Conservation (phyloP, 306 rosid genomes). For the Notholithocarpus densiflorus region DNA sequence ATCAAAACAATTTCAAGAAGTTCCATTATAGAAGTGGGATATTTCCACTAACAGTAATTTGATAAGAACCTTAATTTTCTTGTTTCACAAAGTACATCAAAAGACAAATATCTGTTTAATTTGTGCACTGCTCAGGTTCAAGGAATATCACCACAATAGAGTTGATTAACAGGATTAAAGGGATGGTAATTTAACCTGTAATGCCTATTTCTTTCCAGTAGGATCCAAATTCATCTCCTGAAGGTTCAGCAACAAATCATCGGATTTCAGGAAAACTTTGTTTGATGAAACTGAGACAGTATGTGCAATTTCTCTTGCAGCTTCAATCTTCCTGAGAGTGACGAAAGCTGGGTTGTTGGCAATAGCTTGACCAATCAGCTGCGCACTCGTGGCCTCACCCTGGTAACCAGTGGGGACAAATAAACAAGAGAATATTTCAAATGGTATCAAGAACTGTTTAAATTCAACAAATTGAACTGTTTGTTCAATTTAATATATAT, state of each 20-base stretch:
- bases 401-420: constrained; percentile 10
- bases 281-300: constrained; percentile 58
- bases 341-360: constrained; percentile 77
- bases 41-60: background rate
- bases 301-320: constrained; percentile 80
- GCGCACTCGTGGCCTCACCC: constrained; percentile 92
- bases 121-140: constrained; percentile 3
- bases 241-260: constrained; percentile 78
- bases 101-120: background rate
- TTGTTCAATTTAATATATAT: too few relatives aligned
- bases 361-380: constrained; percentile 80
- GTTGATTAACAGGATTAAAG: background rate
- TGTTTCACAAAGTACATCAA: background rate
- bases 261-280: constrained; percentile 59
- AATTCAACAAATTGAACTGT: background rate
- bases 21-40: background rate
- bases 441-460: background rate
- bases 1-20: background rate
- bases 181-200: background rate
- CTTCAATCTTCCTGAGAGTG: constrained; percentile 88
- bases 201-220: constrained; percentile 27
- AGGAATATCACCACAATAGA: background rate
- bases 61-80: constrained; percentile 7
- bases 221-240: constrained; percentile 59
- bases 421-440: background rate